Evolutionary conservation across 139 green algal species (phyloP).

Genomic region (Chlamydomonas eustigma): DNA sequence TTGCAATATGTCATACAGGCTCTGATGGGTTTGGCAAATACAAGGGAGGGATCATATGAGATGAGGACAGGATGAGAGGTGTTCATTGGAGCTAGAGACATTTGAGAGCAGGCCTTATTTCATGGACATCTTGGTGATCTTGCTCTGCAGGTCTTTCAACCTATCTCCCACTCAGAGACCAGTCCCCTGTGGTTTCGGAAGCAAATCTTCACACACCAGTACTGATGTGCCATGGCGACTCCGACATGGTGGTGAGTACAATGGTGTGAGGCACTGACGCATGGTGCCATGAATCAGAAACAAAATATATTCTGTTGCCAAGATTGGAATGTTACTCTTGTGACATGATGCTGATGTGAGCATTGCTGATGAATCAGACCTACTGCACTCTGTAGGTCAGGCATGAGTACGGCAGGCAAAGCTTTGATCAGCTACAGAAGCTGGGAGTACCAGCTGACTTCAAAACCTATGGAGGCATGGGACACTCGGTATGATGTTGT

Average conservation of each 20-base stretch:
- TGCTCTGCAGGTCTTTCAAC: constrained; percentile 44
- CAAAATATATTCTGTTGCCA: too few species aligned
- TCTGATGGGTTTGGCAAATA: too few species aligned
- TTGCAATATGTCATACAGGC: background rate
- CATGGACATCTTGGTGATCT: too few species aligned
- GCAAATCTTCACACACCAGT: constrained; percentile 47
- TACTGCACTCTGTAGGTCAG: constrained; percentile 32
- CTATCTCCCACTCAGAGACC: constrained; percentile 61
- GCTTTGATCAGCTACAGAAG: constrained; percentile 40
- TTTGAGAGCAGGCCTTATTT: background rate
- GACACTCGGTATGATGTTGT: constrained; percentile 44
- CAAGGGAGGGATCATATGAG: too few species aligned
- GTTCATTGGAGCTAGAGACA: too few species aligned
- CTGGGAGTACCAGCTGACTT: constrained; percentile 49
- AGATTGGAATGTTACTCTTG: too few species aligned
- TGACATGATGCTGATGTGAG: background rate
- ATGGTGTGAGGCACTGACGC: background rate
- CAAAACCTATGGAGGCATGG: constrained; percentile 59
- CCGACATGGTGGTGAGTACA: constrained; percentile 21
- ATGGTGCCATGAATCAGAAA: background rate
- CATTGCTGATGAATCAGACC: background rate
- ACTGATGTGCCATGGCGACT: constrained; percentile 29
- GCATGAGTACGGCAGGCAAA: constrained; percentile 52
- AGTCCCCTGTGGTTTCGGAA: constrained; percentile 49
- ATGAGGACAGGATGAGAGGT: too few species aligned